phyloP scores from a whole-genome alignment of 2,329 filamentous ascomycete species.

The Fonsecaea nubica region DNA sequence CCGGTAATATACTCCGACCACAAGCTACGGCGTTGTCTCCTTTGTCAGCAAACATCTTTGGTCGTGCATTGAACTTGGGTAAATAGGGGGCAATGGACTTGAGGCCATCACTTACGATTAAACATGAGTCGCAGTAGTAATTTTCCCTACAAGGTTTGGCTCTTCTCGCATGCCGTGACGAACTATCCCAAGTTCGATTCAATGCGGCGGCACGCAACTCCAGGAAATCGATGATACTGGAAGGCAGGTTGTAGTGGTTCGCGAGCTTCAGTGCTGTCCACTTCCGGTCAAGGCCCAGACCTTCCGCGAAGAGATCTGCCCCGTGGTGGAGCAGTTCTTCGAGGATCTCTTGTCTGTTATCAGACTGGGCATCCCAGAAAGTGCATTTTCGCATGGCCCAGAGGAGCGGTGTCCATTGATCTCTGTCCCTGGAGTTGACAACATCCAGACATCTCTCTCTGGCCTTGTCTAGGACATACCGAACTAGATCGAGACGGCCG shows the following conservation, averaged over 20 bases:
- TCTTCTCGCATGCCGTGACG: not conserved
- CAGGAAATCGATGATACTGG: not conserved
- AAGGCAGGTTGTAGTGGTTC: conserved; percentile 1
- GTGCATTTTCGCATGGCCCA: not conserved
- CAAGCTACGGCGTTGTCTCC: not conserved
- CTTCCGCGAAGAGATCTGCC: not conserved
- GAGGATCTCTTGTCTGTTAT: not conserved
- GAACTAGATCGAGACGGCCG: not conserved
- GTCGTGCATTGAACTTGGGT: not conserved
- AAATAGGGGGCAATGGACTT: not conserved
- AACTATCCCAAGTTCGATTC: not conserved
- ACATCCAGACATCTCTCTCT: not conserved
- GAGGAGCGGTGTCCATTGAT: not conserved
- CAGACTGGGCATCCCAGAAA: not conserved
- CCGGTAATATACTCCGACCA: not conserved
- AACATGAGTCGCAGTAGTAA: not conserved
- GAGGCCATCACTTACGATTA: not conserved
- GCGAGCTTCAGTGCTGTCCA: conserved; percentile 1
- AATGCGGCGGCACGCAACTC: not conserved
- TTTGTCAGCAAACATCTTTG: not conserved
- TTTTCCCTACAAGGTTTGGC: not conserved
- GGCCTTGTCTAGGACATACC: not conserved
- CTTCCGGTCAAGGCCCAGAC: not conserved
- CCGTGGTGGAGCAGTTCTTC: not conserved
- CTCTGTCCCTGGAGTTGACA: not conserved